phyloP scores from a whole-genome alignment of 805 yeast species.

The Hanseniaspora taiwanica region DNA sequence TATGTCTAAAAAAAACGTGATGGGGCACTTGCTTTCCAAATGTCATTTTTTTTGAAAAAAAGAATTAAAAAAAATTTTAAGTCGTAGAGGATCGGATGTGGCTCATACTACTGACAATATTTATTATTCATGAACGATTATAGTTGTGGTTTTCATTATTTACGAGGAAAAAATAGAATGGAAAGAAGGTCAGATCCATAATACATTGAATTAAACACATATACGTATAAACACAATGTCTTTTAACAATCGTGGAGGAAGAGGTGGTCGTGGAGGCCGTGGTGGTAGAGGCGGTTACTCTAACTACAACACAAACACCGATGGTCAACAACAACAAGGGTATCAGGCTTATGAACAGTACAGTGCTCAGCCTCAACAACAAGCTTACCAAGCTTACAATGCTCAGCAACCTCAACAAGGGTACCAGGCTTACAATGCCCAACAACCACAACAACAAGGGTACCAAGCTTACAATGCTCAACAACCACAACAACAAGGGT shows the following conservation, averaged over 20 bases:
- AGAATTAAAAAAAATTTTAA: no score
- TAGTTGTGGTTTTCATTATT: no score
- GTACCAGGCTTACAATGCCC: conserved; percentile 12
- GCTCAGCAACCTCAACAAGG: conserved; percentile 19
- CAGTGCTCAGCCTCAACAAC: conserved; percentile 14
- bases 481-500: conserved; percentile 20
- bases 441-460: conserved; percentile 18
- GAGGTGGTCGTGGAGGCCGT: conserved; percentile 18
- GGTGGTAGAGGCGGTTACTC: conserved; percentile 11
- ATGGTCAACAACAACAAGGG: conserved; percentile 2
- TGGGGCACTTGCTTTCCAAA: no score
- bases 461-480: conserved; percentile 16
- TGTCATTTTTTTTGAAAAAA: no score
- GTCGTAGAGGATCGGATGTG: no score
- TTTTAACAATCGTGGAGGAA: conserved; percentile 12
- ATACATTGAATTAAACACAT: conserved; percentile 11
- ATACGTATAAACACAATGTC: conserved; percentile 9
- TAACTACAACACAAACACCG: conserved; percentile 9
- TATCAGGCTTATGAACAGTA: conserved; percentile 12
- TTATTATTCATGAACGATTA: no score
- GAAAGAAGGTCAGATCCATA: no score
- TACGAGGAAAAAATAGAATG: no score
- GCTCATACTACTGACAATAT: no score
- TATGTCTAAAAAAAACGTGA: no score
- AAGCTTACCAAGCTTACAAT: conserved; percentile 15